Evolutionary conservation across 345 rosid genomes (phyloP).

Genomic region (Acer negundo): DNA sequence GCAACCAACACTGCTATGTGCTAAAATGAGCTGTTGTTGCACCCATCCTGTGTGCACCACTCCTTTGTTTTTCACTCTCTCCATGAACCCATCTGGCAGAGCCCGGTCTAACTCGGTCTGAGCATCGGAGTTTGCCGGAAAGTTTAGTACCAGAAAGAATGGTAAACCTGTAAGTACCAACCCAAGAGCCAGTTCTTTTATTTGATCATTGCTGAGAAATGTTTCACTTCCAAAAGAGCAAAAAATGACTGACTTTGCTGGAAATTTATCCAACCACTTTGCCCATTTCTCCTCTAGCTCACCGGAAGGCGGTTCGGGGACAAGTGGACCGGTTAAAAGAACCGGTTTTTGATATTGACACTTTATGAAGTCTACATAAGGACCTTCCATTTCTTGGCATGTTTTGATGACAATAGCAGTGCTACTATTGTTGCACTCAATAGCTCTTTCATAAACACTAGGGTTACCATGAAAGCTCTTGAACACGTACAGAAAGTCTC

Average conservation of each 20-base stretch:
- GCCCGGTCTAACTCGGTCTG: conserved; percentile 6
- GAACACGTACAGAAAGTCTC: conserved; percentile 10
- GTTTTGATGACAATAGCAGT: conserved; percentile 27
- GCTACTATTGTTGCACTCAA: not conserved
- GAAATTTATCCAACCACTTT: conserved; percentile 29
- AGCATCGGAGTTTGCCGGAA: conserved; percentile 16
- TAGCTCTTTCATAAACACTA: conserved; percentile 7
- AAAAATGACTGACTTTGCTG: conserved; percentile 27
- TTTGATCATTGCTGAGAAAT: conserved; percentile 30
- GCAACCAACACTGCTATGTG: conserved; percentile 28
- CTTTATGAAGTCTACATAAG: conserved; percentile 27
- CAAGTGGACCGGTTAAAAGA: conserved; percentile 31
- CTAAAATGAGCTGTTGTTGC: conserved; percentile 34
- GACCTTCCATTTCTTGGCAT: conserved; percentile 32
- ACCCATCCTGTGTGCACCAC: conserved; percentile 38
- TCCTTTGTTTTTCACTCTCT: conserved; percentile 33
- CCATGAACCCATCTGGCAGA: conserved; percentile 32
- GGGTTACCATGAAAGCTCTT: conserved; percentile 25
- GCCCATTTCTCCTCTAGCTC: conserved; percentile 35
- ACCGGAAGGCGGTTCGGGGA: conserved; percentile 31
- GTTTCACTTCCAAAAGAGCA: conserved; percentile 41
- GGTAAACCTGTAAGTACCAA: conserved; percentile 36
- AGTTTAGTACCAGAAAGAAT: conserved; percentile 36
- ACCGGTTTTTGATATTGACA: conserved; percentile 28
- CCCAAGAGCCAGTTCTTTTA: conserved; percentile 30